A percentile compares a stretch with the other conserved stretches of the same genome.
phyloP scores from a whole-genome alignment of 75 land plant genomes.

The Isoetes taiwanensis region DNA sequence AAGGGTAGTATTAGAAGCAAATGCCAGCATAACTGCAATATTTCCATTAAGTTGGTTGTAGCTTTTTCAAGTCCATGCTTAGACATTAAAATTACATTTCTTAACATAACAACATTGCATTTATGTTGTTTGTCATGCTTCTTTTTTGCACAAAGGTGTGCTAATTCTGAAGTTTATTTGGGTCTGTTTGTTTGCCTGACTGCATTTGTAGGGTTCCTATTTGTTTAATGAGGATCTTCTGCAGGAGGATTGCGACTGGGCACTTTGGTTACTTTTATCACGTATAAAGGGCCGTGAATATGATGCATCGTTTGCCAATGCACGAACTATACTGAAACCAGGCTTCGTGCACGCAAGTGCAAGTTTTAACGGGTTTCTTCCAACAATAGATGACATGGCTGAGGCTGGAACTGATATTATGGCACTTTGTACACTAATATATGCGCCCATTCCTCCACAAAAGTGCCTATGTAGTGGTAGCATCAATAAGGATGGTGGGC shows the following conservation, averaged over 20 bases:
- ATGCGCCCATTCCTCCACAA: constrained; percentile 60
- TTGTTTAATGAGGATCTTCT: neutral
- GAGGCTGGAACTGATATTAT: constrained; percentile 67
- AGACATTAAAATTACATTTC: neutral
- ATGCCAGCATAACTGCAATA: neutral
- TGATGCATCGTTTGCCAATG: constrained; percentile 87
- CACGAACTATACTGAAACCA: constrained; percentile 40
- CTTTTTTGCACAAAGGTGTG: neutral
- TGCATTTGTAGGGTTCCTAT: neutral
- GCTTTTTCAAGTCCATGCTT: neutral
- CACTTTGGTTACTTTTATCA: constrained; percentile 70
- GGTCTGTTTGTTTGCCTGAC: neutral
- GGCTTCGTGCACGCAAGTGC: constrained; percentile 19
- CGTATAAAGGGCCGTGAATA: constrained; percentile 71
- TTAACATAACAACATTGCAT: neutral
- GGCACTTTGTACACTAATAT: constrained; percentile 80
- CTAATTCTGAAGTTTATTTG: neutral
- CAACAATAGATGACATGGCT: constrained; percentile 72
- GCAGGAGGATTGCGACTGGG: constrained; percentile 88
- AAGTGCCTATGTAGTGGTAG: constrained; percentile 67
- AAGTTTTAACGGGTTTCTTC: constrained; percentile 38
- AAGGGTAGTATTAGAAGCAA: neutral
- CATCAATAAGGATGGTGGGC: constrained; percentile 43
- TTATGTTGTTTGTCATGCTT: neutral
- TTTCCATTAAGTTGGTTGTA: neutral